Conservation (phyloP, 1,139 yeast species). For the Blastobotrys buckinghamii region DNA sequence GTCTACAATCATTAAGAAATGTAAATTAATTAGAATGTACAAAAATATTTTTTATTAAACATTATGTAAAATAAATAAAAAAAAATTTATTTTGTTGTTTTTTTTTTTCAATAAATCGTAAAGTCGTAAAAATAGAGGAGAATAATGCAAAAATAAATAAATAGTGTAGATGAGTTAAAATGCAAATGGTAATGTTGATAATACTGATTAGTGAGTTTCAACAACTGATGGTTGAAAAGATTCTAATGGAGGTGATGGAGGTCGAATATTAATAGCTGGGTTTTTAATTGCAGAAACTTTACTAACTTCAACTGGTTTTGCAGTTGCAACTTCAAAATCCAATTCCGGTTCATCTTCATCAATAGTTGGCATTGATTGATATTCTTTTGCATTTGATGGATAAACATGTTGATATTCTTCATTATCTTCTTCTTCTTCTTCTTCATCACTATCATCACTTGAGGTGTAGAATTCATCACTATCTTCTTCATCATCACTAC, state of each 20-base stretch:
- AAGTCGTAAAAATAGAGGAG: background rate
- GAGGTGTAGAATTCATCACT: background rate
- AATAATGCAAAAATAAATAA: background rate
- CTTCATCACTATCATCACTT: background rate
- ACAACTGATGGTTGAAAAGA: background rate
- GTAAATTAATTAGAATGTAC: too few species aligned
- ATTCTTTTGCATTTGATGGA: conserved; percentile 6
- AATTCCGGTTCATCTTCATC: conserved; percentile 20
- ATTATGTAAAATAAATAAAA: too few species aligned
- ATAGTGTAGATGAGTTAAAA: background rate
- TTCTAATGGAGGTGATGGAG: conserved; percentile 10
- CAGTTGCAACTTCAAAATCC: conserved; percentile 6
- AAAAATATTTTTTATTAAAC: too few species aligned
- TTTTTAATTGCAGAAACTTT: background rate
- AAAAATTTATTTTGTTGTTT: too few species aligned
- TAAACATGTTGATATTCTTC: background rate
- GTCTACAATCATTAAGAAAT: too few species aligned
- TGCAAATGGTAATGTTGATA: background rate
- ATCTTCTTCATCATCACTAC: background rate
- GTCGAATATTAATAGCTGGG: conserved; percentile 5
- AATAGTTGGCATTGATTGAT: conserved; percentile 22
- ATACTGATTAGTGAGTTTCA: too few species aligned
- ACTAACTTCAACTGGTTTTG: background rate
- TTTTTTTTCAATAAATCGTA: too few species aligned
- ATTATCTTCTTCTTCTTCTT: conserved; percentile 9